phyloP scores from a whole-genome alignment of 371 early-diverging fungal species.

The Nematocida displodere region DNA sequence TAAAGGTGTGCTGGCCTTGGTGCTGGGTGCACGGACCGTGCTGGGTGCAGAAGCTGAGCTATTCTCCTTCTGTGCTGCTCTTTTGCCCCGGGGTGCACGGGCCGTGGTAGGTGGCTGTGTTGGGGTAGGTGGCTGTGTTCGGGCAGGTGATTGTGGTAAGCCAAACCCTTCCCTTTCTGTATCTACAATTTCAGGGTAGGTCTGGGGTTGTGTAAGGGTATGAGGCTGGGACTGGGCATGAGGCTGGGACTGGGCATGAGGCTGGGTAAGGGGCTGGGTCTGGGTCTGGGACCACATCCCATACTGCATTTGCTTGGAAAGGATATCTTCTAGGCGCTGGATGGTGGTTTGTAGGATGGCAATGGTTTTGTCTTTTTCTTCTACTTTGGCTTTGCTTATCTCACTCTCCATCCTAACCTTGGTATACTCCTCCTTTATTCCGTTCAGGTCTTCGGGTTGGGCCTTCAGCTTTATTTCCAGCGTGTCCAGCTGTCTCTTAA shows the following conservation, averaged over 20 bases:
- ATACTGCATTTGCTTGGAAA: slow-evolving; percentile 34
- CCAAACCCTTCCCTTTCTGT: no score
- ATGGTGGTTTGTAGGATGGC: slow-evolving; percentile 45
- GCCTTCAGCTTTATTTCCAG: slow-evolving; percentile 11
- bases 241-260: background rate
- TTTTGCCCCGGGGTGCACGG: background rate
- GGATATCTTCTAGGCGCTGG: slow-evolving; percentile 14
- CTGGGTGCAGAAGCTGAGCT: background rate
- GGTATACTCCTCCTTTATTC: slow-evolving; percentile 13
- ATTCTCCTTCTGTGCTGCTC: background rate
- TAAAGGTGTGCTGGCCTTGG: no score
- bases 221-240: background rate
- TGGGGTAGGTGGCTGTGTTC: background rate
- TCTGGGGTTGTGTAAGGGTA: background rate
- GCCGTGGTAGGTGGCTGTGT: background rate
- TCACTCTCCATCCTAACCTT: slow-evolving; percentile 38
- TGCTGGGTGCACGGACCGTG: no score
- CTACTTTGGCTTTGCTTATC: slow-evolving; percentile 42
- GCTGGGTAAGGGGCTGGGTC: background rate
- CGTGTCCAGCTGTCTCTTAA: slow-evolving; percentile 28
- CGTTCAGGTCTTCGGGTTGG: background rate
- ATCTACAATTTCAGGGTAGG: no score
- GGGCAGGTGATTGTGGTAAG: no score
- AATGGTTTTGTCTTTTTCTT: slow-evolving; percentile 49
- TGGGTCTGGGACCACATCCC: no score